These are phyloP conservation scores for Neostapfia colusana DNA, from an alignment of 176 grass and related monocot species.

Conservation along the genomic window DNA sequence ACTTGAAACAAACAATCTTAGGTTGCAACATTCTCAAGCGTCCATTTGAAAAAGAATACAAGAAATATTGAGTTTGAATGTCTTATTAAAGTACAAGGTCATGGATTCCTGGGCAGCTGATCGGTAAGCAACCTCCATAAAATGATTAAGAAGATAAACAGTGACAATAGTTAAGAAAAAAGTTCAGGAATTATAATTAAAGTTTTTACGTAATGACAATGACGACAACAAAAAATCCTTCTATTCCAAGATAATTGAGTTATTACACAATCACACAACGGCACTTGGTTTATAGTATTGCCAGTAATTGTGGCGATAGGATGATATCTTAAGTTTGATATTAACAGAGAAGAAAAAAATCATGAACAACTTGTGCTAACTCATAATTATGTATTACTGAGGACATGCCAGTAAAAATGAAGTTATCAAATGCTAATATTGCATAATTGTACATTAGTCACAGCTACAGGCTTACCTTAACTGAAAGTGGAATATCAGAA, in stretches of 20 bases:
- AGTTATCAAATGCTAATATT: background rate
- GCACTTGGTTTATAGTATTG: constrained; percentile 2
- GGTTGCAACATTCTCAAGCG: background rate
- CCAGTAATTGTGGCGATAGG: background rate
- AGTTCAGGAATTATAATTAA: constrained; percentile 9
- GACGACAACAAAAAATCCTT: background rate
- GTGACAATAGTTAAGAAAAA: background rate
- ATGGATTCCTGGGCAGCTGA: constrained; percentile 1
- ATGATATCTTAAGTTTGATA: constrained; percentile 10
- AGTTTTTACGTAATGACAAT: background rate
- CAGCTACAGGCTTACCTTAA: constrained; percentile 61
- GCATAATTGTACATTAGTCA: constrained; percentile 23
- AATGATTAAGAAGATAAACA: background rate
- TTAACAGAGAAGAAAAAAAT: background rate
- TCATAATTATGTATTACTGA: background rate
- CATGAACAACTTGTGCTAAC: background rate
- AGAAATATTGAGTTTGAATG: constrained; percentile 20
- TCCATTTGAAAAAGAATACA: constrained; percentile 7
- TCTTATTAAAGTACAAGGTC: background rate
- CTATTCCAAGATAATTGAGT: background rate
- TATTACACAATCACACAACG: background rate
- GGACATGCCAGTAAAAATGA: background rate
- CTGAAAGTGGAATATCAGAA: constrained; percentile 88
- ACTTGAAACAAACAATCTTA: background rate
- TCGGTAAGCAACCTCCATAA: background rate